A percentile compares a stretch with the other conserved stretches of the same genome.
These are phyloP conservation scores for Rossbeevera mucosa DNA, from an alignment of 768 basidiomycete genomes.

Conservation along the genomic window DNA sequence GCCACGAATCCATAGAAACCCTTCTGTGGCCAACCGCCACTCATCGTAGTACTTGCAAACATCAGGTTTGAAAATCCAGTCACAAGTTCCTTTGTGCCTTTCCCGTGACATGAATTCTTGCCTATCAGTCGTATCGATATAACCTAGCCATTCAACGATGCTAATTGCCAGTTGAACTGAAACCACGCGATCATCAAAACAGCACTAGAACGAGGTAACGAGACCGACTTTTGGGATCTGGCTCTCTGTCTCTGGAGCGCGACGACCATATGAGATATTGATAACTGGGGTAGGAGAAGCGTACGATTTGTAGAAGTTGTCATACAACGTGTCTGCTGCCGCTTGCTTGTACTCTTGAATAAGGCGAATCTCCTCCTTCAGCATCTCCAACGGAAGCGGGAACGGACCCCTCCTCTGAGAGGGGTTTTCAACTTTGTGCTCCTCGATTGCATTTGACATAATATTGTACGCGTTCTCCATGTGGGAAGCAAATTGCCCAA, in stretches of 20 bases:
- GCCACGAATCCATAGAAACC: constrained; percentile 26
- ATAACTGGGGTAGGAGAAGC: not conserved
- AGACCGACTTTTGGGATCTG: constrained; percentile 24
- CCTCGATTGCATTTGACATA: constrained; percentile 22
- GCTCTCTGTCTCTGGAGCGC: constrained; percentile 11
- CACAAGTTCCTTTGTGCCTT: constrained; percentile 21
- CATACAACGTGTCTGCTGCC: constrained; percentile 13
- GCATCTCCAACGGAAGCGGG: constrained; percentile 20
- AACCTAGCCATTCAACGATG: constrained; percentile 21
- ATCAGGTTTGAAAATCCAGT: constrained; percentile 21
- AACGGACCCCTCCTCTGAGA: constrained; percentile 15
- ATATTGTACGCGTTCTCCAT: constrained; percentile 16
- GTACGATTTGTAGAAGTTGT: constrained; percentile 21
- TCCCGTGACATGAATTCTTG: constrained; percentile 25
- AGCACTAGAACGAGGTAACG: not conserved
- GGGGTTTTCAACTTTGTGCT: constrained; percentile 14
- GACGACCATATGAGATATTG: not conserved
- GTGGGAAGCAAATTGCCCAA: constrained; percentile 18
- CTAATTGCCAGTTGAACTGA: constrained; percentile 23
- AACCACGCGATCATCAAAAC: constrained; percentile 1
- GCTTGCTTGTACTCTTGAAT: constrained; percentile 20
- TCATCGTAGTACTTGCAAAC: constrained; percentile 16
- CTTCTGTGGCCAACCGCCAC: constrained; percentile 16
- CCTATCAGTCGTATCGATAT: constrained; percentile 22
- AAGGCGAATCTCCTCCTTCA: constrained; percentile 20